Base-by-base conservation (phyloP, 2,329 filamentous ascomycete species). In the Colletotrichum sp. region DNA sequence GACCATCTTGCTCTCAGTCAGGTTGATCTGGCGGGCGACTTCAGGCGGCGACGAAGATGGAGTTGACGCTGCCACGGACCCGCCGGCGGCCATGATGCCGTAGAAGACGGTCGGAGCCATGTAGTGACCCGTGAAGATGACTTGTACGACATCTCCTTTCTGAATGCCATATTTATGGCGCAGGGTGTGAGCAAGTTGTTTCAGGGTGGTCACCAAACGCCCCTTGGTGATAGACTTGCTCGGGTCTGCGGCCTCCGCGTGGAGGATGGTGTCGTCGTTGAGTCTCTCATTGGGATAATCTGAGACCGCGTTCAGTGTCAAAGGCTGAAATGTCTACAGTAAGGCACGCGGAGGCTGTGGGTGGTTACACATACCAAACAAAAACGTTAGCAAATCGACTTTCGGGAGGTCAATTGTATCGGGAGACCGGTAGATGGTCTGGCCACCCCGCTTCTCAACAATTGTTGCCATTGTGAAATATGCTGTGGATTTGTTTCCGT, bases 221-320 rank as follows among this genome's bases (percentile, higher is more conserved):
- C 86, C 83, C 80, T 90, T 92, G 63, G 89, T 93, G 72, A 93
- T 83, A 70, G 81, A 80, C 68, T 89, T 86, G n/a, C 84, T 84
- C 0, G 91, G 90, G 66, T 92, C 85, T 7, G 87, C 86, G 1
- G 92, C 92, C 78, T 92, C 91, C 59, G 87, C 85, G 80, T 93
- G 91, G 6, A 93, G 82, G 4, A 89, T 79, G 0, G 88, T 90
- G 68, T 91, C 86, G 62, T 90, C 88, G 26, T 86, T 79, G 15
- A 77, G 57, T 15, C 65, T 69, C 21, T 77, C 64, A 21, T 69
- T 77, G 13, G 49, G 59, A 12, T 21, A 65, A 28, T 73, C 57
- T 76, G 55, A n/a, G 15, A 5, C 2, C 9, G 7, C 24, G 26
- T 24, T 64, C 30, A 65, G 44, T 15, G 15, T 21, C 9, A 18